Conservation (phyloP, 78 protist genomes). For the Planoprotostelium fungivorum region DNA sequence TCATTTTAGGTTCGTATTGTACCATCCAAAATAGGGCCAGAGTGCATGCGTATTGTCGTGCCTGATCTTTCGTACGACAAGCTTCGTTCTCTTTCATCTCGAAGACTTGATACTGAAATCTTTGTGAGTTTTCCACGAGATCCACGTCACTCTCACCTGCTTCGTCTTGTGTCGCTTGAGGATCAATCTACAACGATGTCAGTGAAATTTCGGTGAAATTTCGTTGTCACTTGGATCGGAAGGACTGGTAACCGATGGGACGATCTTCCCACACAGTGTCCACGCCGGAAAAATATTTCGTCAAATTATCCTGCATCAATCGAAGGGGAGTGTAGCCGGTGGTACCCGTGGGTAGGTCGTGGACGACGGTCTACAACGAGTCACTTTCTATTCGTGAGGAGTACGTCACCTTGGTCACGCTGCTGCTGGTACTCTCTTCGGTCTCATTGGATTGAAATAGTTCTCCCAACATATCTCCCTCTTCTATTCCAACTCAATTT, state of each 20-base stretch:
- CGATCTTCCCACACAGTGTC: not conserved
- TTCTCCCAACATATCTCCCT: too few species aligned
- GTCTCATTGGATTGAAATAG: too few species aligned
- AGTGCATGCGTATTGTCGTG: not conserved
- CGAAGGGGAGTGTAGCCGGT: not conserved
- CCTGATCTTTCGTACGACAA: not conserved
- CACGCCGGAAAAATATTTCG: not conserved
- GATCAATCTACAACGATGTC: not conserved
- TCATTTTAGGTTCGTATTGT: not conserved
- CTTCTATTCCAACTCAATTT: too few species aligned
- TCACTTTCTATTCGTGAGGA: too few species aligned
- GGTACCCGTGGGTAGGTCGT: not conserved
- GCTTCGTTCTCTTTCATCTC: not conserved
- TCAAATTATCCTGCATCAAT: not conserved
- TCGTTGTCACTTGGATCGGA: not conserved
- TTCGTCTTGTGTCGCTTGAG: not conserved
- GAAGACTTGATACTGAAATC: not conserved
- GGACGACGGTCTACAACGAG: not conserved
- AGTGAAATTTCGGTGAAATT: not conserved
- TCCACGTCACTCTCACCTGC: not conserved
- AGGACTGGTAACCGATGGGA: not conserved
- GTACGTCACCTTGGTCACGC: too few species aligned
- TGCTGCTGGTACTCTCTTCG: too few species aligned
- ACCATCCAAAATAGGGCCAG: not conserved
- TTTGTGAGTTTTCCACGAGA: not conserved